Conservation (phyloP, 352 stramenopile species). For the Globisporangium splendens region DNA sequence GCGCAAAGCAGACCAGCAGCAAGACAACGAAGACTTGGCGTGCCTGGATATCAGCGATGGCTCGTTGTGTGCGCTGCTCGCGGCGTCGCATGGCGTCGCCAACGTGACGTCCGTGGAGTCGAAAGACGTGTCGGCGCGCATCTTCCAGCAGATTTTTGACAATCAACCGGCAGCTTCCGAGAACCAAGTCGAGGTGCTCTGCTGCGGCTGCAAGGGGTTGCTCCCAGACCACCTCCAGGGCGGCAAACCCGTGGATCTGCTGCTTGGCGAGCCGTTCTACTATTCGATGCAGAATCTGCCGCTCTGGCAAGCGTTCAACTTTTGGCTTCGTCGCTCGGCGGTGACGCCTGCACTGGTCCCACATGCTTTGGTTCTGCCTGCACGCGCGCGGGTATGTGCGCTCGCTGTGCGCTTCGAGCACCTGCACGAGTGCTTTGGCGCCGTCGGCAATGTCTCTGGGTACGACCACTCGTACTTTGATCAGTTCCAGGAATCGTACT, state of each 20-base stretch:
- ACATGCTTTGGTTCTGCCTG: conserved; percentile 45
- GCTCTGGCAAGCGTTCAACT: conserved; percentile 82
- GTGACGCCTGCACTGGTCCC: conserved; percentile 34
- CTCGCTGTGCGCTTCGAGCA: conserved; percentile 69
- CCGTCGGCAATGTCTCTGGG: conserved; percentile 60
- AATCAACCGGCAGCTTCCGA: conserved; percentile 28
- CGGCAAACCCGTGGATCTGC: conserved; percentile 45
- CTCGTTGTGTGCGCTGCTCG: conserved; percentile 60
- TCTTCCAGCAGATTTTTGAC: conserved; percentile 66
- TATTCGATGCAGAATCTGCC: conserved; percentile 86
- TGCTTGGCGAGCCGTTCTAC: conserved; percentile 79
- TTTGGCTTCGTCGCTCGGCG: conserved; percentile 67
- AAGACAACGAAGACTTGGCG: not conserved
- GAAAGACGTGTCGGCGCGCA: conserved; percentile 75
- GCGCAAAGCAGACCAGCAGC: not conserved
- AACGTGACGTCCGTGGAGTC: conserved; percentile 75
- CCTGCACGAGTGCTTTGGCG: conserved; percentile 75
- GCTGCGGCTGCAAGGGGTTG: conserved; percentile 65
- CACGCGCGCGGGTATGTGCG: conserved; percentile 42
- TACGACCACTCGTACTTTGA: conserved; percentile 77
- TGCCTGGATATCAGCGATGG: conserved; percentile 77
- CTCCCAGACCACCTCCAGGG: conserved; percentile 52
- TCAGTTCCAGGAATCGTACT: conserved; percentile 66
- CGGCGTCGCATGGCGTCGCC: conserved; percentile 37
- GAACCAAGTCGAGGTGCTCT: conserved; percentile 48